Evolutionary conservation across 495 filamentous ascomycete species (phyloP).

Genomic region (Cladorrhinum samala): DNA sequence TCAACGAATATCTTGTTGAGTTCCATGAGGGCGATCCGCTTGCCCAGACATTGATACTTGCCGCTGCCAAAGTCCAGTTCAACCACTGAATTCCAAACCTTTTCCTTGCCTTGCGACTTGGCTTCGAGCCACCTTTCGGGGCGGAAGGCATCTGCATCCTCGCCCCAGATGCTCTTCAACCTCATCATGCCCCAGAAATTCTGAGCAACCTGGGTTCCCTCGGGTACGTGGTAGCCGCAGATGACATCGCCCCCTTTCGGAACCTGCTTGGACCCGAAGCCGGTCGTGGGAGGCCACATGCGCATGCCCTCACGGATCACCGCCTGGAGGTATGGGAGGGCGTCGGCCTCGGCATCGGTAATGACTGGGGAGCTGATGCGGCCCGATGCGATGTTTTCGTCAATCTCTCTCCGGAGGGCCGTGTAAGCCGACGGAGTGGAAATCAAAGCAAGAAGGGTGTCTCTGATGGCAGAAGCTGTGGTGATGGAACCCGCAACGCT

Average conservation of each 20-base stretch:
- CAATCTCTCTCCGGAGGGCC: slow-evolving; percentile 53
- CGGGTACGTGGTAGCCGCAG: slow-evolving; percentile 48
- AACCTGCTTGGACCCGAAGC: slow-evolving; percentile 42
- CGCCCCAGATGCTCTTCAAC: slow-evolving; percentile 28
- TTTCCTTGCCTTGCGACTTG: slow-evolving; percentile 22
- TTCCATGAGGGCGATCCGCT: slow-evolving; percentile 36
- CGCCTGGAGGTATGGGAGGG: slow-evolving; percentile 44
- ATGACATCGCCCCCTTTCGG: slow-evolving; percentile 44
- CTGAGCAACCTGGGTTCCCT: slow-evolving; percentile 49
- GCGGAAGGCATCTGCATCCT: slow-evolving; percentile 39
- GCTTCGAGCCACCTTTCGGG: slow-evolving; percentile 50
- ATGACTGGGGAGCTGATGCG: slow-evolving; percentile 22
- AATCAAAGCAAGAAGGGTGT: slow-evolving; percentile 48
- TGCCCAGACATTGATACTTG: slow-evolving; percentile 36
- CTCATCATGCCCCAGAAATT: slow-evolving; percentile 23
- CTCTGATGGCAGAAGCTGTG: slow-evolving; percentile 54
- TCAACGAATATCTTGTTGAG: slow-evolving; percentile 49
- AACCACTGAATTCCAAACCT: slow-evolving; percentile 28
- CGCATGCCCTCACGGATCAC: slow-evolving; percentile 43
- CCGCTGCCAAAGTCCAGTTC: slow-evolving; percentile 32
- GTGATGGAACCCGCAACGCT: slow-evolving; percentile 61
- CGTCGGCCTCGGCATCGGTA: slow-evolving; percentile 29
- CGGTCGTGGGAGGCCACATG: slow-evolving; percentile 37
- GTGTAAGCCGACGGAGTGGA: slow-evolving; percentile 39
- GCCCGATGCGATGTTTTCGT: slow-evolving; percentile 27